These are phyloP conservation scores for Colletotrichum neosansevieriae DNA, from an alignment of 2,329 filamentous ascomycete genomes.

Conservation along the genomic window DNA sequence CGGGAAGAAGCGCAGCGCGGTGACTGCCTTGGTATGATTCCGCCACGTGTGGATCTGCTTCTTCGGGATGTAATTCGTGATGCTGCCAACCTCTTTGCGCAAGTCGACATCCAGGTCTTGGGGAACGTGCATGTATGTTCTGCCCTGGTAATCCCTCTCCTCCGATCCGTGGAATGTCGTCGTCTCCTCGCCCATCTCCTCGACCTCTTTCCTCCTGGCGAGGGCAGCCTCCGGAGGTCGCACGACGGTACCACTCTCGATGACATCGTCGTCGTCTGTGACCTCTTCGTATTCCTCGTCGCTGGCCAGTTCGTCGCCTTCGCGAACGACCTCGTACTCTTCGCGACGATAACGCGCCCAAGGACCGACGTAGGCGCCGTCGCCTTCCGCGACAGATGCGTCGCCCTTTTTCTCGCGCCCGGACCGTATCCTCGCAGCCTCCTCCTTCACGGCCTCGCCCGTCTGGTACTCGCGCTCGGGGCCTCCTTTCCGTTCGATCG, in stretches of 20 bases:
- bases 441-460: conserved; percentile 73
- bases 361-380: conserved; percentile 90
- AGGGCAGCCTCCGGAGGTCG: conserved; percentile 67
- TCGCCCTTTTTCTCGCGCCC: conserved; percentile 89
- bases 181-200: conserved; percentile 78
- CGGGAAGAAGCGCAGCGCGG: conserved; percentile 91
- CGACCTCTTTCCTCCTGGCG: conserved; percentile 67
- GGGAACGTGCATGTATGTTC: conserved; percentile 98
- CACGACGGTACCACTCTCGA: conserved; percentile 73
- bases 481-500: conserved; percentile 76
- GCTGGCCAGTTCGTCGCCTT: conserved; percentile 81
- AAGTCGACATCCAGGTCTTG: conserved; percentile 90
- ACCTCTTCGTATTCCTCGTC: conserved; percentile 84
- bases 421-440: conserved; percentile 74
- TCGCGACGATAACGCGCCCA: conserved; percentile 87
- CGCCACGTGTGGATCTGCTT: conserved; percentile 94
- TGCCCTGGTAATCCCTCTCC: conserved; percentile 91
- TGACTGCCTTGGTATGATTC: conserved; percentile 85
- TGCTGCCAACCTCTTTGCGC: conserved; percentile 80
- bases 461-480: conserved; percentile 68
- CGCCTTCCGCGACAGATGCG: conserved; percentile 85
- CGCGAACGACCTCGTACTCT: conserved; percentile 79
- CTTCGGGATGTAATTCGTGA: conserved; percentile 94
- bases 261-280: conserved; percentile 80
- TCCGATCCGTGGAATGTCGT: conserved; percentile 87